phyloP scores from a whole-genome alignment of 305 asterid species.

The Fraxinus ornus region DNA sequence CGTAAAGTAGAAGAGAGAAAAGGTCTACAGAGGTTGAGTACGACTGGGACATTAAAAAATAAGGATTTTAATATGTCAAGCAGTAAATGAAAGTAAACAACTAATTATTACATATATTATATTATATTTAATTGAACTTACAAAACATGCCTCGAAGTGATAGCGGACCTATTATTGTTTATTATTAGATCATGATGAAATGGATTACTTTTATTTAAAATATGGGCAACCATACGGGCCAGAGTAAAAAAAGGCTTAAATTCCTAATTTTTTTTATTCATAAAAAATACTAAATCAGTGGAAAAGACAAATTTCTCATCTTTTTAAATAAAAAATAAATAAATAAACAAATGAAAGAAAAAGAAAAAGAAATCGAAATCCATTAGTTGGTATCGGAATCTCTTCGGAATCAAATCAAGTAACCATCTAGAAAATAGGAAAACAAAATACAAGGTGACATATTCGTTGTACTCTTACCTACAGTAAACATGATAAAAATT shows the following conservation, averaged over 20 bases:
- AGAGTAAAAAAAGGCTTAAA: neutral
- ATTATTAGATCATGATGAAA: neutral
- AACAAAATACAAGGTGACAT: neutral
- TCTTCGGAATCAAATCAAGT: neutral
- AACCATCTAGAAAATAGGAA: neutral
- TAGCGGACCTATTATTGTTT: neutral
- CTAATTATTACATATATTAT: neutral
- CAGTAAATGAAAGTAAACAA: neutral
- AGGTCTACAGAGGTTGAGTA: neutral
- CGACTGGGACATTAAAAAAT: neutral
- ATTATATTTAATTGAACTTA: neutral
- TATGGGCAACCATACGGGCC: neutral
- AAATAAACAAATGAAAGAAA: neutral
- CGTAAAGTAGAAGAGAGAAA: neutral
- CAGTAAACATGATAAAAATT: too few relatives aligned
- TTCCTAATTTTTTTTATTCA: neutral
- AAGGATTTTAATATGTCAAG: too few relatives aligned
- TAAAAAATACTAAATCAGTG: neutral
- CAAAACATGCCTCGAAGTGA: neutral
- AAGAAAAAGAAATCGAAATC: neutral
- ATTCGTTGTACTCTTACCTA: neutral
- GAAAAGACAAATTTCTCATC: neutral
- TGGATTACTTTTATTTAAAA: neutral
- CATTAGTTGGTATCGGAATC: neutral
- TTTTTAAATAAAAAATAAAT: neutral